phyloP scores from a whole-genome alignment of 192 early-diverging fungal genomes.

The Chytriomyces sp. region DNA sequence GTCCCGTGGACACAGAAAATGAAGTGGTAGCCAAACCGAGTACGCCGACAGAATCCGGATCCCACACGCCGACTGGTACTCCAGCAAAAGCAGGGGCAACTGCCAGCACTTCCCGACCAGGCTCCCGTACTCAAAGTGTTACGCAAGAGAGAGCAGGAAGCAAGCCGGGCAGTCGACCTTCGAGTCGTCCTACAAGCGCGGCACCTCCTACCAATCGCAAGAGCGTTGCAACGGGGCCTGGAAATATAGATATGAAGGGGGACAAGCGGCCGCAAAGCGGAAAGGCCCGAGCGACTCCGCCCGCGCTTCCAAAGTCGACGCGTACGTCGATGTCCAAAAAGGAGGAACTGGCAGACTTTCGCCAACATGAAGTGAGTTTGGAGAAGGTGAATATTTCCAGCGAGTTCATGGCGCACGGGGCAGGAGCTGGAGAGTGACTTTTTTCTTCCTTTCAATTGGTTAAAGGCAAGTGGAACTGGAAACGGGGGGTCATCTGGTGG shows the following conservation, averaged over 20 bases:
- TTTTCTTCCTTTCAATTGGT: too few species aligned
- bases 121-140: background rate
- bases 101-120: background rate
- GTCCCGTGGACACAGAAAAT: too few species aligned
- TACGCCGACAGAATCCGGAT: background rate
- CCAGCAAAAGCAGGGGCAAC: background rate
- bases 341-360: background rate
- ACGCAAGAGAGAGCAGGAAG: background rate
- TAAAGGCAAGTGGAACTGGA: too few species aligned
- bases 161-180: background rate
- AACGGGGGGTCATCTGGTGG: too few species aligned
- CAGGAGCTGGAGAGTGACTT: slow-evolving; percentile 6
- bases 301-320: background rate
- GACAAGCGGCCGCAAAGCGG: background rate
- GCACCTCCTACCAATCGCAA: background rate
- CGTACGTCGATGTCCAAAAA: background rate
- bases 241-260: background rate
- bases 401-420: background rate
- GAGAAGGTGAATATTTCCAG: background rate
- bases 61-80: background rate
- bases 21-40: too few species aligned
- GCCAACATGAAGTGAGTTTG: background rate
- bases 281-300: background rate
- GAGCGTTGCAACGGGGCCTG: background rate
- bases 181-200: background rate